phyloP scores from a whole-genome alignment of 2,329 filamentous ascomycete species.

The Trichoderma sp. region DNA sequence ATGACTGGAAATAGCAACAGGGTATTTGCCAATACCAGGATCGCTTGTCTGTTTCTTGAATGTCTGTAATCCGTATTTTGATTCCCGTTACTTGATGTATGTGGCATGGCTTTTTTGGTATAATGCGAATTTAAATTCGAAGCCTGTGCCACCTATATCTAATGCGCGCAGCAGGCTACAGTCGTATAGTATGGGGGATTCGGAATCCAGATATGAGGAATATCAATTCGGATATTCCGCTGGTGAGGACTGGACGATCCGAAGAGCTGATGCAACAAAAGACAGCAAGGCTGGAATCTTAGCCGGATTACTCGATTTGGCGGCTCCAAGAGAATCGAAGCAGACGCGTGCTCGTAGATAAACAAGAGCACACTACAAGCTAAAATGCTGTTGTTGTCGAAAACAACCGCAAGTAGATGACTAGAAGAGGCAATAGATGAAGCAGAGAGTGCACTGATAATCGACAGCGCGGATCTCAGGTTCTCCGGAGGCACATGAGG shows the following conservation, averaged over 20 bases:
- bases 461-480: background rate
- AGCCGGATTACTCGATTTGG: background rate
- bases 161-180: background rate
- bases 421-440: background rate
- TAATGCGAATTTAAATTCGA: background rate
- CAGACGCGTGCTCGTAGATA: background rate
- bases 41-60: slow-evolving; percentile 25
- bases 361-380: background rate
- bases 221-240: background rate
- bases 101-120: background rate
- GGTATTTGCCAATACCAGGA: slow-evolving; percentile 23
- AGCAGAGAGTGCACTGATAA: background rate
- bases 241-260: background rate
- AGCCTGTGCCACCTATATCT: background rate
- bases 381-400: background rate
- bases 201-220: background rate
- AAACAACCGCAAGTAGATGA: background rate
- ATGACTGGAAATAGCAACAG: slow-evolving; percentile 24
- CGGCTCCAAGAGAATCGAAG: background rate
- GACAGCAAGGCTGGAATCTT: background rate
- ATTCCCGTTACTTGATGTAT: background rate
- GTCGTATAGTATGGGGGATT: background rate
- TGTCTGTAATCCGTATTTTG: background rate
- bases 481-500: background rate
- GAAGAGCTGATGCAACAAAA: background rate